Evolutionary conservation across 2,329 filamentous ascomycete genomes (phyloP).

Genomic region (Didymella lethalis): DNA sequence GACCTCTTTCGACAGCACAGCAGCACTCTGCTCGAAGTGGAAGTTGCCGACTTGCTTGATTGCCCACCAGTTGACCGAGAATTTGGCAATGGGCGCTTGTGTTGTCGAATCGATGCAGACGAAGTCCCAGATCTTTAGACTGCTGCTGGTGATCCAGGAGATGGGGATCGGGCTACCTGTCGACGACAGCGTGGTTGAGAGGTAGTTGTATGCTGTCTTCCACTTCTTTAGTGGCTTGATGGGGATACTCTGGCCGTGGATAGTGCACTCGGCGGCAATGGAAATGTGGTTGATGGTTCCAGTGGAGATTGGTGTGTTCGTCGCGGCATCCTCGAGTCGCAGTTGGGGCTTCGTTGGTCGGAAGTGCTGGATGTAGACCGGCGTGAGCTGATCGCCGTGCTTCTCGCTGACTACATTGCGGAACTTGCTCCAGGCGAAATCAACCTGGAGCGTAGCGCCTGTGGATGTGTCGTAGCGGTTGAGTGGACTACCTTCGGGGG

Average conservation of each 20-base stretch:
- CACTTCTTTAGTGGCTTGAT: conserved; percentile 31
- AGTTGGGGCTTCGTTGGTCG: conserved; percentile 31
- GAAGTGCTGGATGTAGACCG: conserved; percentile 33
- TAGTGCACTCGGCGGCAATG: conserved; percentile 27
- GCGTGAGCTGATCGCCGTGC: conserved; percentile 17
- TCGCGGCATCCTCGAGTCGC: conserved; percentile 20
- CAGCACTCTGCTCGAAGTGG: conserved; percentile 24
- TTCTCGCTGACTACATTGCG: conserved; percentile 27
- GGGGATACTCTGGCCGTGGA: conserved; percentile 23
- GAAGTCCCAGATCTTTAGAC: conserved; percentile 32
- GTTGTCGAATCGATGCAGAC: conserved; percentile 28
- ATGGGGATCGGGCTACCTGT: conserved; percentile 16
- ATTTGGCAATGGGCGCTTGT: conserved; percentile 31
- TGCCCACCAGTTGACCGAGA: conserved; percentile 29
- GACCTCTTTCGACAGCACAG: conserved; percentile 16
- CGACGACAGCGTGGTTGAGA: conserved; percentile 23
- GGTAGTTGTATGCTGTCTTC: conserved; percentile 34
- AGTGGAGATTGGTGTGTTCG: conserved; percentile 18
- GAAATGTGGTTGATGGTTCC: conserved; percentile 28
- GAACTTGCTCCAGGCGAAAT: conserved; percentile 34
- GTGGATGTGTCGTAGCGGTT: conserved; percentile 5
- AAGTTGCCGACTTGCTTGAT: conserved; percentile 32
- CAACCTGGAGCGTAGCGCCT: conserved; percentile 28
- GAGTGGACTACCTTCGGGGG: conserved; percentile 1
- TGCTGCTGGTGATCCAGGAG: conserved; percentile 27